Percentiles rank a stretch among this genome's conserved stretches.
Evolutionary conservation across 257 asterid species (phyloP).

Genomic region (Cynanchum wilfordii): DNA sequence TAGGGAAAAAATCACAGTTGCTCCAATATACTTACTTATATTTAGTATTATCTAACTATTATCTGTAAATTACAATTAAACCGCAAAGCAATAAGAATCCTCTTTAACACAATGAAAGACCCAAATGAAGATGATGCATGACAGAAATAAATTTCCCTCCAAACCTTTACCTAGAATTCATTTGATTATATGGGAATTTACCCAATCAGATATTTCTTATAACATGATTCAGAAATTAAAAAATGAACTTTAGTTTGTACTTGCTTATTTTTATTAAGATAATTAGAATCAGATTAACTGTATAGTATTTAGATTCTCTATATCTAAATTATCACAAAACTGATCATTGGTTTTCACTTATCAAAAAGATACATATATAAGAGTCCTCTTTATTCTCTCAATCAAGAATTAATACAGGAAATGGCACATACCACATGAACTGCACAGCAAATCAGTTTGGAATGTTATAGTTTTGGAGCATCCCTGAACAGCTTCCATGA

Average conservation of each 20-base stretch:
- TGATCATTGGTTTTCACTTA: background rate
- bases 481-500: constrained; percentile 98
- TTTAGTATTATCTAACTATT: background rate
- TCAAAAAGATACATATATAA: background rate
- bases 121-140: background rate
- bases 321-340: background rate
- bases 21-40: background rate
- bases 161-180: background rate
- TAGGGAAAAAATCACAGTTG: constrained; percentile 5
- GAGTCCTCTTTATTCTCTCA: background rate
- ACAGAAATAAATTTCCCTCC: background rate
- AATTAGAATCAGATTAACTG: background rate
- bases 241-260: background rate
- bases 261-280: background rate
- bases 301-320: background rate
- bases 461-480: constrained; percentile 70
- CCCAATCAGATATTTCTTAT: background rate
- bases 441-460: constrained; percentile 63
- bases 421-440: constrained; percentile 63
- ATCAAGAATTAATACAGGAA: background rate
- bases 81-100: background rate
- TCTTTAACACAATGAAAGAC: background rate
- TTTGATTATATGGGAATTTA: background rate
- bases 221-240: background rate
- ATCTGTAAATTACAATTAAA: background rate